Base-by-base conservation (phyloP, 2,329 filamentous ascomycete species). In the Trichoderma sp. region DNA sequence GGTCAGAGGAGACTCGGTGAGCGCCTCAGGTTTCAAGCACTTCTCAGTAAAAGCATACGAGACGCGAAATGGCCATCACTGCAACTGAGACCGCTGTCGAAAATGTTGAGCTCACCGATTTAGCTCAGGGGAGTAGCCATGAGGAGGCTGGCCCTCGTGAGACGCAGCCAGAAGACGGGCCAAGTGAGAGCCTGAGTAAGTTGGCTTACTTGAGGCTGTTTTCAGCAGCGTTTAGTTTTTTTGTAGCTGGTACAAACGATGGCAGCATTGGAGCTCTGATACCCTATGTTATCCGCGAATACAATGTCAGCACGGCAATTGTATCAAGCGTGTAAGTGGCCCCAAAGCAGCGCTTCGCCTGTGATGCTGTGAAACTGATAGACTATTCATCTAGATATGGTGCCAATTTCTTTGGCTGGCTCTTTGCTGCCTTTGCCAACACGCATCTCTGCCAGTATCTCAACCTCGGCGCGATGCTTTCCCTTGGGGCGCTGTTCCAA, bases 221-320 rank as follows among this genome's bases (percentile, higher is more conserved):
- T 47, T 86, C 85, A 55, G 83, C 86, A 2, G 85, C 84, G 0
- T 85, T 89, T 71, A 88, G 87, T 0, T 91, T 91, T 79, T 89
- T 91, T 74, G 87, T 88, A 35, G 87, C 89, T 0, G 89, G 89
- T 0, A 81, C 87, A 59, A 91, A 90, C 68, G 89, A 91, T 75
- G 89, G 89, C 37, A 89, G 85, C 70, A 79, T 91, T 0, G 89
- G 89, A 2, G 83, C 89, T 1, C 72, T 91, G 16, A 84, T 91
- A 1, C 89, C 89, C 0, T 89, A 91, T 73, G 82, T 91, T 11
- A 82, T 91, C 4, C 81, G 83, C 5, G 83, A 84, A 3, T 89
- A 90, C 73, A 71, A 79, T 5, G 83, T 89, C 57, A 83, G 78
- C 14, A 88, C 86, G 0, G 84, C 83, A 27, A 79, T 84, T 33